These are phyloP conservation scores for Xylaria cubensis DNA, from an alignment of 495 filamentous ascomycete genomes.

Conservation along the genomic window DNA sequence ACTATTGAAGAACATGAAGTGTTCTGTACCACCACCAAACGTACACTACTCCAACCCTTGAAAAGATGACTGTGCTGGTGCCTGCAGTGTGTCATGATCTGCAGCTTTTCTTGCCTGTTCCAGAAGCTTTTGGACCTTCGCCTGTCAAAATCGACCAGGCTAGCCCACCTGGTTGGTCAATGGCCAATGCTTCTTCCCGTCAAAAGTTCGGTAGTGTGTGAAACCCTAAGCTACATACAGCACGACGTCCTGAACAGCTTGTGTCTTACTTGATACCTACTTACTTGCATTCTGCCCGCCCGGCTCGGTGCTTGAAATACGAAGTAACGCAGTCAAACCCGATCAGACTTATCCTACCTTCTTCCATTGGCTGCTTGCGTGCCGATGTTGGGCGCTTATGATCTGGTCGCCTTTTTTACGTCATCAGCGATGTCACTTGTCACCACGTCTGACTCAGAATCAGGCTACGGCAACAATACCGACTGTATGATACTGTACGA, in stretches of 20 bases:
- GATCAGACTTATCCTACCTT: neutral
- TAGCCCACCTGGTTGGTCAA: slow-evolving; percentile 25
- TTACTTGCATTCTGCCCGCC: neutral
- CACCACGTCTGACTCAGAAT: slow-evolving; percentile 22
- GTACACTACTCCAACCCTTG: neutral
- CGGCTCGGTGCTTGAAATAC: neutral
- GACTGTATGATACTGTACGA: neutral
- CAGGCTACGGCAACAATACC: neutral
- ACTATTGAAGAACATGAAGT: neutral
- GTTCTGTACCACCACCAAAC: neutral
- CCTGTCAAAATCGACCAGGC: slow-evolving; percentile 7
- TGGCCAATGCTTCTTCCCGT: slow-evolving; percentile 21
- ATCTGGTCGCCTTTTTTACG: neutral
- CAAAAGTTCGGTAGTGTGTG: neutral
- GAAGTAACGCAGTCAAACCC: neutral
- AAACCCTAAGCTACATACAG: neutral
- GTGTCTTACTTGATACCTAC: neutral
- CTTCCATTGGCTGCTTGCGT: neutral
- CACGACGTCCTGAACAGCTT: neutral
- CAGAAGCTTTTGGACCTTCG: slow-evolving; percentile 19
- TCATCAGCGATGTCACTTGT: slow-evolving; percentile 10
- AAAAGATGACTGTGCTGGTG: slow-evolving; percentile 25
- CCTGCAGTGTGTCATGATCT: slow-evolving; percentile 20
- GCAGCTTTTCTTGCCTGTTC: slow-evolving; percentile 18
- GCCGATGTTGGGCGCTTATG: neutral